These are phyloP conservation scores for Syzygium jambos DNA, from an alignment of 345 rosid species.

Conservation along the genomic window DNA sequence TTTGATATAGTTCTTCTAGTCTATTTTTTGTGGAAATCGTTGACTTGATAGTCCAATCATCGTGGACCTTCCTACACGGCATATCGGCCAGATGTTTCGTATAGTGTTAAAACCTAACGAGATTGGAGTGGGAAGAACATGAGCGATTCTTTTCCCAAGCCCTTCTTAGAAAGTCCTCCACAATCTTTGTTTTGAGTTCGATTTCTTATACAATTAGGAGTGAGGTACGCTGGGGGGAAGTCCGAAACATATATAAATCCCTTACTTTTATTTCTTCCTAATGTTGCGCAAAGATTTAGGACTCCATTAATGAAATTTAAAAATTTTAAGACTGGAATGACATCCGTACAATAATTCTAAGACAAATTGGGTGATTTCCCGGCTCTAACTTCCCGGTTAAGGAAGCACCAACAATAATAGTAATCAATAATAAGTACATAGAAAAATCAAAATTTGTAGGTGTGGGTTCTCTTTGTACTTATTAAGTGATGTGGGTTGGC, in stretches of 20 bases:
- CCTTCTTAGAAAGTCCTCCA: too few species aligned
- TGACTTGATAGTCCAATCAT: too few species aligned
- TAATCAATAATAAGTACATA: neutral
- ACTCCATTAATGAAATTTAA: neutral
- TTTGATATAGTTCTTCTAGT: rapidly evolving
- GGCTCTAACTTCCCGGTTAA: neutral
- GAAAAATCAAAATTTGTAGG: neutral
- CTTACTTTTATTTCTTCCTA: neutral
- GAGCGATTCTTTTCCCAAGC: too few species aligned
- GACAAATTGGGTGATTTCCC: neutral
- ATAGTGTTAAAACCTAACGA: too few species aligned
- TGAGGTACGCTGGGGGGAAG: too few species aligned
- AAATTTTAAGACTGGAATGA: neutral
- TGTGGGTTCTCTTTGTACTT: neutral
- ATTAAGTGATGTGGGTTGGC: neutral
- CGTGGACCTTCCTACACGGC: too few species aligned
- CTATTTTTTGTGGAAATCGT: rapidly evolving
- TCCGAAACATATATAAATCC: too few species aligned
- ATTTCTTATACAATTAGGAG: too few species aligned
- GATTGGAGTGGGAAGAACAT: too few species aligned
- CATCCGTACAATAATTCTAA: neutral
- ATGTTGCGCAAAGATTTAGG: neutral
- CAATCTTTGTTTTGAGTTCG: too few species aligned
- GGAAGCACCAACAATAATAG: neutral
- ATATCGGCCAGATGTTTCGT: too few species aligned